A percentile compares a stretch with the other conserved stretches of the same genome.
Evolutionary conservation across 2,329 filamentous ascomycete genomes (phyloP).

Genomic region (Eutypa lata): DNA sequence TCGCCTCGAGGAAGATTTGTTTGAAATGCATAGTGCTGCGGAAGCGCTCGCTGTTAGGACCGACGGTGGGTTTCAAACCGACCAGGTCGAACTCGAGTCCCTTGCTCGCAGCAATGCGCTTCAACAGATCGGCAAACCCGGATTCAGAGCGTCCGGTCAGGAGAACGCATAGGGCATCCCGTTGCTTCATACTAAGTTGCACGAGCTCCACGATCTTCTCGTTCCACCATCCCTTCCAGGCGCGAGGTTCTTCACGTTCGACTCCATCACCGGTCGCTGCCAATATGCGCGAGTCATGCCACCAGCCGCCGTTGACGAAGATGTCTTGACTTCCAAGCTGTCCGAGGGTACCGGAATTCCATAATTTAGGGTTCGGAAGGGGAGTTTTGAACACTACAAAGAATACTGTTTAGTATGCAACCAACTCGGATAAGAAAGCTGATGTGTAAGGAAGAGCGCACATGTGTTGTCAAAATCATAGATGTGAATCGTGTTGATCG

Average conservation of each 20-base stretch:
- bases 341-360: slow-evolving; percentile 76
- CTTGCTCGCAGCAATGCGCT: slow-evolving; percentile 75
- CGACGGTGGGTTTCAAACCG: slow-evolving; percentile 79
- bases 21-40: slow-evolving; percentile 88
- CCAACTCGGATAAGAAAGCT: not conserved
- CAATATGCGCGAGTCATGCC: slow-evolving; percentile 88
- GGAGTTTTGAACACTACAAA: slow-evolving; percentile 81
- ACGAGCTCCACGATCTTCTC: slow-evolving; percentile 83
- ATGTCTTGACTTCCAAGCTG: slow-evolving; percentile 71
- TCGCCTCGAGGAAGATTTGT: slow-evolving; percentile 72
- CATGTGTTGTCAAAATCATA: slow-evolving; percentile 98
- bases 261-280: slow-evolving; percentile 80
- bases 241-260: slow-evolving; percentile 76
- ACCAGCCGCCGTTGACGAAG: slow-evolving; percentile 88
- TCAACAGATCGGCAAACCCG: slow-evolving; percentile 74
- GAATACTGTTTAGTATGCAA: slow-evolving; percentile 8
- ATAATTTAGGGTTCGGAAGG: slow-evolving; percentile 82
- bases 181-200: slow-evolving; percentile 74
- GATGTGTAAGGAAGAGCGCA: slow-evolving; percentile 39
- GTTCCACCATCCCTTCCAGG: slow-evolving; percentile 96
- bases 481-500: slow-evolving; percentile 79
- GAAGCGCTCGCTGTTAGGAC: slow-evolving; percentile 77
- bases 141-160: slow-evolving; percentile 82
- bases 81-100: slow-evolving; percentile 84
- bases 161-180: slow-evolving; percentile 79